Evolutionary conservation across 73 alveolate genomes (phyloP), one percentile per base, ranked within the genome.

Genomic region (Paramecium sonneborni): DNA sequence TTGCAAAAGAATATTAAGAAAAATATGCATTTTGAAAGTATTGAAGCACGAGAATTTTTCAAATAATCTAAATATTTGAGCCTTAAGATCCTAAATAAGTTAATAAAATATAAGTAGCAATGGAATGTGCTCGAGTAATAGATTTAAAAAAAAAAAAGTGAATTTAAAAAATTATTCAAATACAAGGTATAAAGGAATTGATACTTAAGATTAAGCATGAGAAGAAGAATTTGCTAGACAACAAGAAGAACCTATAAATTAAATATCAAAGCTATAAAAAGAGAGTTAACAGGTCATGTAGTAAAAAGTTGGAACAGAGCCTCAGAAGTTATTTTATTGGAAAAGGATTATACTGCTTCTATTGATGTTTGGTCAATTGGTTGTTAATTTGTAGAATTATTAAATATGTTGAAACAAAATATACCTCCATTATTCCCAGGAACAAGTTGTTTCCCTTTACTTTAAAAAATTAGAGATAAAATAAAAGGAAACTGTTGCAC

Each of bases 351-450:
- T 95, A 96, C 98, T 12, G 97, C 98, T 2, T 98, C 99, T 10
- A 98, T 98, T 20, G 99, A 98, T 91, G 95, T 98, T 39, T 98
- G 99, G 99, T 95, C 98, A 35, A 96, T 98, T 37, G 99, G 99
- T 41, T 98, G 99, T 85, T 93, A 97, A 43, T 97, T 97, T 92
- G 99, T 98, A 12, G 99, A 98, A 92, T 94, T 98, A 43, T 92
- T 98, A 93, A 98, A 98, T 82, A 98, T 98, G 99, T 97, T 98
- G 96, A 97, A 97, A 72, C 98, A 97, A 89, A 96, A 95, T 57
- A 98, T 98, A 90, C 97, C 97, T 58, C 99, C 99, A 14, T 93
- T 98, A 44, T 98, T 98, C 96, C 99, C 99, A 24, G 99, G 99
- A 24, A 96, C 97, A 34, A 96, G 99, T 28, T 98, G 99, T 95